Evolutionary conservation across 495 filamentous ascomycete species (phyloP).

Genomic region (Physcia stellaris): DNA sequence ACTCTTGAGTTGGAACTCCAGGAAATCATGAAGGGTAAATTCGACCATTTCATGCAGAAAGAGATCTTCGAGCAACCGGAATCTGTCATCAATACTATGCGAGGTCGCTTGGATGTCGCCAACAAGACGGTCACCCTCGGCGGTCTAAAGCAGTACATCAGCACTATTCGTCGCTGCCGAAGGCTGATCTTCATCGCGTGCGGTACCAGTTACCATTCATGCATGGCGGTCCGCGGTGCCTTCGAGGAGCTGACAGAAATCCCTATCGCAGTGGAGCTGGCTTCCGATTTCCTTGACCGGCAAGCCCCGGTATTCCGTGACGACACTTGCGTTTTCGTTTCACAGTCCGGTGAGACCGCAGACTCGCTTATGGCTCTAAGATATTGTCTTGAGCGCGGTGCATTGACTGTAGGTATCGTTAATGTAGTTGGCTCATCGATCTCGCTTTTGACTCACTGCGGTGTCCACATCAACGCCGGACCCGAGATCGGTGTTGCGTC

Average conservation of each 20-base stretch:
- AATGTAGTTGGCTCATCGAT: slow-evolving; percentile 98
- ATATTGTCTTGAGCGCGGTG: slow-evolving; percentile 94
- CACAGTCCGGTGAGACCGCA: slow-evolving; percentile 97
- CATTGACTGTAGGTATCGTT: slow-evolving; percentile 92
- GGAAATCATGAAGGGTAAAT: slow-evolving; percentile 99
- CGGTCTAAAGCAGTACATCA: slow-evolving; percentile 88
- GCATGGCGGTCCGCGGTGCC: slow-evolving; percentile 95
- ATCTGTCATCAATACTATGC: slow-evolving; percentile 98
- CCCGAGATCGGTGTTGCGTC: slow-evolving; percentile 98
- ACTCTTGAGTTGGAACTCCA: slow-evolving; percentile 96
- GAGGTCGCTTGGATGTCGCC: slow-evolving; percentile 83
- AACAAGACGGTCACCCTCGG: slow-evolving; percentile 93
- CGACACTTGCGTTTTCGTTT: slow-evolving; percentile 97
- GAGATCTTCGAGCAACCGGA: slow-evolving; percentile 99
- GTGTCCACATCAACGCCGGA: slow-evolving; percentile 98
- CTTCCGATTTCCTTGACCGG: slow-evolving; percentile 95
- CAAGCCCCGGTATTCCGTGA: slow-evolving; percentile 98
- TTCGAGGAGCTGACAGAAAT: slow-evolving; percentile 98
- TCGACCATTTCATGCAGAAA: slow-evolving; percentile 99
- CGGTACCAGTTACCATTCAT: slow-evolving; percentile 95
- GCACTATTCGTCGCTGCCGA: slow-evolving; percentile 89
- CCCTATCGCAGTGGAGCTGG: slow-evolving; percentile 90
- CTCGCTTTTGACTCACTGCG: slow-evolving; percentile 94
- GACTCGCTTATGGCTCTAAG: slow-evolving; percentile 93
- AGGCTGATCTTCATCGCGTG: slow-evolving; percentile 97